These are phyloP conservation scores for Delitschia confertaspora DNA, from an alignment of 495 filamentous ascomycete species.

Conservation along the genomic window DNA sequence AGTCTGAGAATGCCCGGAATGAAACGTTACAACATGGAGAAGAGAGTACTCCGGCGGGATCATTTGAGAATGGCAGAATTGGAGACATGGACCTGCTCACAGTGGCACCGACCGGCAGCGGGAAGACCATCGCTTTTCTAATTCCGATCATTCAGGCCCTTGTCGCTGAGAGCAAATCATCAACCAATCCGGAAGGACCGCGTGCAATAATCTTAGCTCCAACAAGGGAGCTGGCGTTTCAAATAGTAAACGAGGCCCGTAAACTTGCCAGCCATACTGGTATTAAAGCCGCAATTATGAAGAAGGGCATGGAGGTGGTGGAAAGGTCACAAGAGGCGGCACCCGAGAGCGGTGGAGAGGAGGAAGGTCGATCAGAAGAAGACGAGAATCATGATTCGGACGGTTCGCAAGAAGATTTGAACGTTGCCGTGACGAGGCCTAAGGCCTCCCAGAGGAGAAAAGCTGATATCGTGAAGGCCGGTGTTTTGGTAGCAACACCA, in stretches of 20 bases:
- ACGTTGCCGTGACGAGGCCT: slow-evolving; percentile 27
- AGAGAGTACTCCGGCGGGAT: background rate
- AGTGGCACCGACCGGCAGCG: slow-evolving; percentile 90
- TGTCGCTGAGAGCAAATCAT: slow-evolving; percentile 42
- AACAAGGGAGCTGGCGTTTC: slow-evolving; percentile 81
- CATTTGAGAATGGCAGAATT: background rate
- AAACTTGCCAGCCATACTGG: slow-evolving; percentile 73
- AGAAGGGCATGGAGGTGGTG: slow-evolving; percentile 68
- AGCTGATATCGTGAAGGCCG: slow-evolving; percentile 46
- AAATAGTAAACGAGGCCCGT: slow-evolving; percentile 86
- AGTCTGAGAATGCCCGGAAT: slow-evolving; percentile 35
- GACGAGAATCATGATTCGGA: slow-evolving; percentile 29
- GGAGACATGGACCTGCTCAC: slow-evolving; percentile 60
- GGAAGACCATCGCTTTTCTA: slow-evolving; percentile 91
- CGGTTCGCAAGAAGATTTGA: slow-evolving; percentile 20
- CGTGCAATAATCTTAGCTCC: slow-evolving; percentile 73
- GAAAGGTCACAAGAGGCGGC: slow-evolving; percentile 35
- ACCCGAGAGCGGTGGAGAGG: slow-evolving; percentile 18
- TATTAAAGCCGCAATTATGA: slow-evolving; percentile 72
- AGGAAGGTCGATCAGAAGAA: slow-evolving; percentile 27
- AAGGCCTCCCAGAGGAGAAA: slow-evolving; percentile 25
- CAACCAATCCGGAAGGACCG: slow-evolving; percentile 15
- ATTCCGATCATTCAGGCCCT: slow-evolving; percentile 75
- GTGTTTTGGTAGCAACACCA: slow-evolving; percentile 86
- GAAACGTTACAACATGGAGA: background rate